Base-by-base conservation (phyloP, 2,329 filamentous ascomycete genomes). In the Zelopaecilomyces penicillatus region DNA sequence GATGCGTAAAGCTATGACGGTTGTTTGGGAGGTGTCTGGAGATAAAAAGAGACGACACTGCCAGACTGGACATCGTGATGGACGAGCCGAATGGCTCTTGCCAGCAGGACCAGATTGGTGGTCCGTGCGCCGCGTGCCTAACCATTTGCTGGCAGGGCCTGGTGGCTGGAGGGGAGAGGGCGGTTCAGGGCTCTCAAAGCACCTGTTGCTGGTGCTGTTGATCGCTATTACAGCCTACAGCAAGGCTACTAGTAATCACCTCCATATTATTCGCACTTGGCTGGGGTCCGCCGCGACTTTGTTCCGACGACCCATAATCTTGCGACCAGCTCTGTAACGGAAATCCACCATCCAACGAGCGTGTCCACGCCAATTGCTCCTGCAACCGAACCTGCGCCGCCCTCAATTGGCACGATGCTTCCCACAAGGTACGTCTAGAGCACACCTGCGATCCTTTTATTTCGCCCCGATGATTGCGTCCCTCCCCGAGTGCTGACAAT, bases 391-490 rank as follows among this genome's bases (percentile, higher is more conserved):
- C 19, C 19, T 19, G 19, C 19, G 19, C 19, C 19, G 19, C 19
- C n/a, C 30, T 39, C 45, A 44, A 44, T 41, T 45, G 42, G 48
- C 59, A 64, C 55, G 47, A 65, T 69, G 65, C 58, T 66, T 61
- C 57, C 65, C 49, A 66, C 65, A 50, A 63, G 64, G 66, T 68
- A 57, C 43, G 58, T 31, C 31, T 51, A 34, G 9, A 12, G 12
- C 32, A 19, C 19, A 19, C 19, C 19, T 19, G 19, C 19, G 19
- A 19, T 19, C 19, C 19, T 19, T 19, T 19, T 12, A 7, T 9
- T 34, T 19, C 11, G 11, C 3, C 5, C 32, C 11, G 29, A 10
- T 30, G 32, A 4, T n/a, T 11, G 37, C 12, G 10, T 31, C 9
- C 5, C 6, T 11, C 31, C 5, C 19, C 32, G 28, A n/a, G 43